phyloP scores from a whole-genome alignment of 2,329 filamentous ascomycete genomes.

The Colletotrichum cereale region DNA sequence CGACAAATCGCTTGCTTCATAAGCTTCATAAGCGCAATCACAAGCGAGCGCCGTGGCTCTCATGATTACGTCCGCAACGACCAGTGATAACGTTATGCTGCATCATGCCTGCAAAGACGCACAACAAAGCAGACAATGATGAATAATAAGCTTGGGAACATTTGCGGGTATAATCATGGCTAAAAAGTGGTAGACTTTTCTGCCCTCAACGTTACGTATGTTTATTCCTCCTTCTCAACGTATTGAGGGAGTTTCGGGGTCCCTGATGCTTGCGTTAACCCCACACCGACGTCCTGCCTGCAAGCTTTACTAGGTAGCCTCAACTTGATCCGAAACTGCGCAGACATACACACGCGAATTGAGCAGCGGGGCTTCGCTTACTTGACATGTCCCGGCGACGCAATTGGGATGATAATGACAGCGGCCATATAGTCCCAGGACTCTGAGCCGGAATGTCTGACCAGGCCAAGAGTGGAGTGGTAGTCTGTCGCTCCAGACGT shows the following conservation, averaged over 20 bases:
- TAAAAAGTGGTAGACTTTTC: background rate
- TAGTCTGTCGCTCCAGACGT: conserved; percentile 15
- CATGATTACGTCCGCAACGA: background rate
- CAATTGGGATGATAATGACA: conserved; percentile 50
- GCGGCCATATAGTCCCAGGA: conserved; percentile 53
- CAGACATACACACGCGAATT: conserved; percentile 50
- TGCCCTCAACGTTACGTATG: background rate
- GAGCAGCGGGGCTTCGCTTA: conserved; percentile 49
- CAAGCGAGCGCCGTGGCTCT: background rate
- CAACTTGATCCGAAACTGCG: conserved; percentile 49
- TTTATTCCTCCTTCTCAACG: background rate
- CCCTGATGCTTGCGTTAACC: too few relatives aligned
- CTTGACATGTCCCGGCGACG: conserved; percentile 54
- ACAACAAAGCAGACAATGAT: background rate
- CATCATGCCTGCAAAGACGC: background rate
- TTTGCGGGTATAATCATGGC: background rate
- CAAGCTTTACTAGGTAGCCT: conserved; percentile 47
- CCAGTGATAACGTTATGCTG: background rate
- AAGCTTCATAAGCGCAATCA: background rate
- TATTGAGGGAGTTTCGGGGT: background rate
- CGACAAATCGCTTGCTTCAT: background rate
- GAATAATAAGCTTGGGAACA: too few relatives aligned
- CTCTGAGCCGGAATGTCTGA: conserved; percentile 46
- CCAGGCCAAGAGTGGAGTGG: conserved; percentile 51
- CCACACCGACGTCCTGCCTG: background rate